Evolutionary conservation across 495 filamentous ascomycete genomes (phyloP).

Genomic region (Xylona heveae): DNA sequence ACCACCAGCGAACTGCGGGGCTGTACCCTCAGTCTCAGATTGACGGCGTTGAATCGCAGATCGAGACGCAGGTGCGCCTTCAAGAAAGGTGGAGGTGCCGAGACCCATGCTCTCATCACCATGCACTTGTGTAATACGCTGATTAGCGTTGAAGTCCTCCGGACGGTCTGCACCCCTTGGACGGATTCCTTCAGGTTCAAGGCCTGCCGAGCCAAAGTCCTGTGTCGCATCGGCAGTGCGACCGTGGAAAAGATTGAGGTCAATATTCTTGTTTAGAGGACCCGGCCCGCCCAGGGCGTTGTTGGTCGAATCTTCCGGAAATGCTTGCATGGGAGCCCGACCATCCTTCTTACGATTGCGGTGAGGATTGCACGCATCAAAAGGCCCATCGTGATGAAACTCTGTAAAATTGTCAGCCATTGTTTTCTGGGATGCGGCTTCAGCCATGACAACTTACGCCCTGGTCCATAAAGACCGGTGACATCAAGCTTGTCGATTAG

Average conservation of each 20-base stretch:
- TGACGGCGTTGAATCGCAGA: conserved; percentile 62
- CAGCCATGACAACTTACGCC: conserved; percentile 37
- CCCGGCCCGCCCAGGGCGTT: conserved; percentile 80
- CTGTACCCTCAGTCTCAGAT: conserved; percentile 31
- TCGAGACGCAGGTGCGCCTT: conserved; percentile 76
- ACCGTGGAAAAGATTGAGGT: conserved; percentile 69
- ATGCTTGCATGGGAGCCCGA: conserved; percentile 89
- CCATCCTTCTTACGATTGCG: conserved; percentile 71
- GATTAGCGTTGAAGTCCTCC: conserved; percentile 32
- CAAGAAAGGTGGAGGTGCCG: conserved; percentile 87
- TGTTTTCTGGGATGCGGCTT: background rate
- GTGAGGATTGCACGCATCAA: conserved; percentile 91
- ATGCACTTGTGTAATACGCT: conserved; percentile 46
- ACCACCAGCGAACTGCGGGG: conserved; percentile 29
- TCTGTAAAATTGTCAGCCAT: conserved; percentile 27
- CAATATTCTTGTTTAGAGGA: conserved; percentile 59
- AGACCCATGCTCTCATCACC: conserved; percentile 69
- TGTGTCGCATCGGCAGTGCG: too few species aligned
- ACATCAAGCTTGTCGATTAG: conserved; percentile 96
- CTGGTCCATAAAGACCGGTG: conserved; percentile 88
- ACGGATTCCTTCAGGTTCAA: too few species aligned
- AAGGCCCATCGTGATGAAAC: conserved; percentile 97
- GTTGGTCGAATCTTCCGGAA: conserved; percentile 77
- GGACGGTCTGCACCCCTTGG: conserved; percentile 18
- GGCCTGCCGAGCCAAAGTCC: too few species aligned